A percentile compares a stretch with the other conserved stretches of the same genome.
Conservation (phyloP, 2,329 filamentous ascomycete species). For the Colletotrichum destructivum region DNA sequence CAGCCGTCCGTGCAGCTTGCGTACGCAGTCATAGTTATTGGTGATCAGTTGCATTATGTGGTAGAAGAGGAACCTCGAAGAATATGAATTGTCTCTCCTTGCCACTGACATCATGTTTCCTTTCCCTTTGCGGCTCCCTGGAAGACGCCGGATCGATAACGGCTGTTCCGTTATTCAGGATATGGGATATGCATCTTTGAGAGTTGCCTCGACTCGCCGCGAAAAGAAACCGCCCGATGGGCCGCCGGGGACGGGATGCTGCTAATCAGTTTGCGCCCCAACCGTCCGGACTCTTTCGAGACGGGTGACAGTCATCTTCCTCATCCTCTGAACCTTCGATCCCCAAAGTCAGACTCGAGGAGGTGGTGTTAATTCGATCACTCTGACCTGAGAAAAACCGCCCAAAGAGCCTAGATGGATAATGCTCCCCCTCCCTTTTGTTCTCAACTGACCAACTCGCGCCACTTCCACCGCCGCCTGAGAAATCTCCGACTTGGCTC, state of each 20-base stretch:
- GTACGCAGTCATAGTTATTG: too few species aligned
- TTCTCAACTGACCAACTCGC: not conserved
- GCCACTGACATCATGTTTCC: too few species aligned
- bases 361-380: slow-evolving; percentile 12
- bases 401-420: not conserved
- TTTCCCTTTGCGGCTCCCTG: not conserved
- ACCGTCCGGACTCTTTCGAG: slow-evolving; percentile 18
- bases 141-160: not conserved
- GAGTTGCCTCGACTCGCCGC: not conserved
- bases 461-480: slow-evolving; percentile 3
- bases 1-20: too few species aligned
- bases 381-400: not conserved
- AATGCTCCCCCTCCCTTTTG: not conserved
- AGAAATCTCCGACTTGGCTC: slow-evolving; percentile 23
- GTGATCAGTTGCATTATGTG: too few species aligned
- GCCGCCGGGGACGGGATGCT: slow-evolving; percentile 5
- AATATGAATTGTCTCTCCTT: too few species aligned
- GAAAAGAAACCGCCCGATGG: too few species aligned
- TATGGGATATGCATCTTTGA: too few species aligned
- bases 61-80: too few species aligned
- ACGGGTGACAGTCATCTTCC: slow-evolving; percentile 32
- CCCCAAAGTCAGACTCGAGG: not conserved
- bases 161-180: not conserved
- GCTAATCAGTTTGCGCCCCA: slow-evolving; percentile 1
- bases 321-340: not conserved